These are phyloP conservation scores for Trametes villosa DNA, from an alignment of 768 basidiomycete genomes.

Conservation along the genomic window DNA sequence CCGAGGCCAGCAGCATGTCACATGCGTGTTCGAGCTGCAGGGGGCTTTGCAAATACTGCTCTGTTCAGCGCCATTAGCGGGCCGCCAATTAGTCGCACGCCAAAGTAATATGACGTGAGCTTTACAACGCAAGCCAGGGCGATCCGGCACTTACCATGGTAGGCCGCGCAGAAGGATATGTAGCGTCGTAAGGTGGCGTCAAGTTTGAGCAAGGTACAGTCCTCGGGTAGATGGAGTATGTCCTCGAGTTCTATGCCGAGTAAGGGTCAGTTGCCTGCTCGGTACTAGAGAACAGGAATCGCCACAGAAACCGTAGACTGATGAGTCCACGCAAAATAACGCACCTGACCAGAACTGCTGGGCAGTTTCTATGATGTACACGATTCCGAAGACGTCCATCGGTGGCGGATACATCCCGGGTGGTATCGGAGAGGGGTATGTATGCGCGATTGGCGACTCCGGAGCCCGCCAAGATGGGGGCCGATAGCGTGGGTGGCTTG, in stretches of 20 bases:
- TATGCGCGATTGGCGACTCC: not conserved
- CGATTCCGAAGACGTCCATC: conserved; percentile 63
- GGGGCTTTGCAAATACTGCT: conserved; percentile 84
- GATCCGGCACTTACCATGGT: conserved; percentile 67
- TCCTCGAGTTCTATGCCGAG: conserved; percentile 79
- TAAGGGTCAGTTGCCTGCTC: not conserved
- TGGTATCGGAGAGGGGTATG: not conserved
- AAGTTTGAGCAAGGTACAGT: conserved; percentile 70
- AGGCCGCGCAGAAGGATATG: conserved; percentile 77
- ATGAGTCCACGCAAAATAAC: conserved; percentile 29
- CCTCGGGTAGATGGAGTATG: conserved; percentile 66
- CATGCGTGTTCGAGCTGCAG: conserved; percentile 87
- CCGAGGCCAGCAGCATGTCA: conserved; percentile 74
- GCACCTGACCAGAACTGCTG: conserved; percentile 92
- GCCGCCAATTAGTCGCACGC: conserved; percentile 17
- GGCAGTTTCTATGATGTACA: conserved; percentile 80
- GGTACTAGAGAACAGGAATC: not conserved
- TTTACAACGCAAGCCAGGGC: not conserved
- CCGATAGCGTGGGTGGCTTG: not conserved
- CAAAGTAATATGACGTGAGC: conserved; percentile 4
- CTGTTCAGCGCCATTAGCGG: conserved; percentile 40
- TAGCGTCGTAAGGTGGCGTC: conserved; percentile 82
- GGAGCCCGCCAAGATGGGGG: not conserved
- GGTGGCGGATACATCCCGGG: conserved; percentile 11
- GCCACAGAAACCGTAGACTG: not conserved